Evolutionary conservation across 2,329 filamentous ascomycete genomes (phyloP).

Genomic region (Cytospora chrysosperma): DNA sequence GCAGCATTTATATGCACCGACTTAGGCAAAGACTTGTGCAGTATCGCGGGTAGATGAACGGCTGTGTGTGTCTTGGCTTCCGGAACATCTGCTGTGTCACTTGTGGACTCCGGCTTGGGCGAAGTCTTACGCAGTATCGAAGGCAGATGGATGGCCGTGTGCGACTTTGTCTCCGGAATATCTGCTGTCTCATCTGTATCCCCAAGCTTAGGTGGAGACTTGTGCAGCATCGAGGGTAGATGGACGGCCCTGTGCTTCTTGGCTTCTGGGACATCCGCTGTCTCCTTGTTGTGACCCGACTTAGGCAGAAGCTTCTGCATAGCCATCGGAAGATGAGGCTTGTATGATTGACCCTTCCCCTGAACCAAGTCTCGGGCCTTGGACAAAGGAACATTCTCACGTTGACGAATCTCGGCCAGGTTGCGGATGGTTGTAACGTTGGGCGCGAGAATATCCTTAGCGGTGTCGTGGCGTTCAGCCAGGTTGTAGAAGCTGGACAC

Average conservation of each 20-base stretch:
- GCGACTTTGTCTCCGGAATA: too few relatives aligned
- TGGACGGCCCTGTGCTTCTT: background rate
- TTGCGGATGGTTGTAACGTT: slow-evolving; percentile 21
- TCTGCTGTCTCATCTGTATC: too few relatives aligned
- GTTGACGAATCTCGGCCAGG: slow-evolving; percentile 17
- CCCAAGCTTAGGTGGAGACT: too few relatives aligned
- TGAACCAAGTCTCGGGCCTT: background rate
- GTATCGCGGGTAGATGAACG: too few relatives aligned
- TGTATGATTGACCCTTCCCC: background rate
- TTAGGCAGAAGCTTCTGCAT: slow-evolving; percentile 2
- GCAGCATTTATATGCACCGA: too few relatives aligned
- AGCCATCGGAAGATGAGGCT: slow-evolving; percentile 6
- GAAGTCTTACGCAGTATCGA: too few relatives aligned
- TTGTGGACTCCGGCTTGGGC: too few relatives aligned
- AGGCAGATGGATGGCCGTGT: background rate
- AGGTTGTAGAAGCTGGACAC: slow-evolving; percentile 15
- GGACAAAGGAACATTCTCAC: slow-evolving; percentile 6
- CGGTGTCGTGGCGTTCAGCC: background rate
- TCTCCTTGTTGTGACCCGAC: too few relatives aligned
- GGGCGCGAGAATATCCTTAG: slow-evolving; percentile 8
- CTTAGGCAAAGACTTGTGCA: too few relatives aligned
- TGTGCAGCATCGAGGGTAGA: too few relatives aligned
- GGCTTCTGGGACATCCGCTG: background rate
- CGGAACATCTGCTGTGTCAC: too few relatives aligned
- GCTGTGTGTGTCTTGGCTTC: too few relatives aligned